A percentile compares a stretch with the other conserved stretches of the same genome.
Conservation (phyloP, 768 basidiomycete genomes). For the Boletus subcaerulescens region DNA sequence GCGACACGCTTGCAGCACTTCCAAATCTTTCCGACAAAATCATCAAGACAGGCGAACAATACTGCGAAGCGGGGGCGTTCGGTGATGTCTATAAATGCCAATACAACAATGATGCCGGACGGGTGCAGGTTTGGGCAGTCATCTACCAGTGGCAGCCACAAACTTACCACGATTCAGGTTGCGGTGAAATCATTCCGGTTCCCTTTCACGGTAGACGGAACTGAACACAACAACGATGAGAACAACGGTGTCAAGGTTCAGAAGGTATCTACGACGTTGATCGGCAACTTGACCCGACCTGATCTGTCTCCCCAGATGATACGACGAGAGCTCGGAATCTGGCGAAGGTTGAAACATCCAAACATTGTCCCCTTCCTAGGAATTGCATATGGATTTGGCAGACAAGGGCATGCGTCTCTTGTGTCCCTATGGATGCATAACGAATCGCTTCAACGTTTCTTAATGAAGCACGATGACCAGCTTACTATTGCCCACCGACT, state of each 20-base stretch:
- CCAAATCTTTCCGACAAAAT: neutral
- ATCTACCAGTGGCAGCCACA: neutral
- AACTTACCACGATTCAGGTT: neutral
- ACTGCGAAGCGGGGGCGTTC: constrained; percentile 1
- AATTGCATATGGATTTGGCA: constrained; percentile 22
- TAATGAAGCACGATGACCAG: neutral
- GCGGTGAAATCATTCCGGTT: constrained; percentile 3
- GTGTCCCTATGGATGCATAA: constrained; percentile 6
- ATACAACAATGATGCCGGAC: neutral
- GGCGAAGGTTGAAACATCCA: neutral
- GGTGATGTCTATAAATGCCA: neutral
- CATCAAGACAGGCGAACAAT: neutral
- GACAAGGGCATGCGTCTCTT: neutral
- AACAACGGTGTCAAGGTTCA: neutral
- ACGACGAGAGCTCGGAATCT: constrained; percentile 1
- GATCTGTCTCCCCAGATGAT: neutral
- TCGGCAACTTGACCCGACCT: neutral
- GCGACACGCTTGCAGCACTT: neutral
- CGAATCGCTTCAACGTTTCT: neutral
- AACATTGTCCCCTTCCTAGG: constrained; percentile 9
- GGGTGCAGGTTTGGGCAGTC: neutral
- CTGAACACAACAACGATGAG: neutral
- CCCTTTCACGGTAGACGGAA: neutral
- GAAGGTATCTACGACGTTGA: neutral
- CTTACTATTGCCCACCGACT: neutral